Percentiles rank a stretch among this genome's conserved stretches.
Conservation (phyloP, 2,329 filamentous ascomycete species). For the Annulohypoxylon truncatum region DNA sequence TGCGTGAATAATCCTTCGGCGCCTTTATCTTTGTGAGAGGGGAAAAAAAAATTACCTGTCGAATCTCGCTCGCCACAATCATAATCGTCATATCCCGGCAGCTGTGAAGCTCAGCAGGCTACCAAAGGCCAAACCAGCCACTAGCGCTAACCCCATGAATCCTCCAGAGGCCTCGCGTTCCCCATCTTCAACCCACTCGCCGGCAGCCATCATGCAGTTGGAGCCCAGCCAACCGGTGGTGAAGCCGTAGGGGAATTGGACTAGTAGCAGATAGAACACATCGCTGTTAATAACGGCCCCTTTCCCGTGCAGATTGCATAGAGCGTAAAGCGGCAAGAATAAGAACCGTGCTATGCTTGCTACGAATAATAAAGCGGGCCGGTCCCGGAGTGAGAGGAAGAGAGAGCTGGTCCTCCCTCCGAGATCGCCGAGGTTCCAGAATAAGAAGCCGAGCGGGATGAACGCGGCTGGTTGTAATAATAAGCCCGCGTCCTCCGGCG, state of each 20-base stretch:
- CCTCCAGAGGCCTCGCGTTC: constrained; percentile 91
- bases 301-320: constrained; percentile 86
- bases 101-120: constrained; percentile 89
- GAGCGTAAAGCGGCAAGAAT: constrained; percentile 86
- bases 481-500: constrained; percentile 57
- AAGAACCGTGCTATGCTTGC: constrained; percentile 72
- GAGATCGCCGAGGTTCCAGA: constrained; percentile 94
- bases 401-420: constrained; percentile 76
- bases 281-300: constrained; percentile 83
- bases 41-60: constrained; percentile 27
- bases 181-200: constrained; percentile 81
- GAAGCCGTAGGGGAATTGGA: constrained; percentile 85
- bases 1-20: constrained; percentile 13
- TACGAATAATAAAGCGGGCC: constrained; percentile 75
- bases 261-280: constrained; percentile 84
- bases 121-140: constrained; percentile 83
- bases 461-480: constrained; percentile 81
- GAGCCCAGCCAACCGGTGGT: constrained; percentile 90
- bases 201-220: constrained; percentile 90
- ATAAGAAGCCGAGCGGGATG: constrained; percentile 88
- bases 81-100: constrained; percentile 58
- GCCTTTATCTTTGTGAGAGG: not conserved
- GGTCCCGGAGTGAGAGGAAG: constrained; percentile 65
- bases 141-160: constrained; percentile 94
- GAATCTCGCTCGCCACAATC: constrained; percentile 9